phyloP scores from a whole-genome alignment of 495 filamentous ascomycete species.

The Lasiosphaeria miniovina region DNA sequence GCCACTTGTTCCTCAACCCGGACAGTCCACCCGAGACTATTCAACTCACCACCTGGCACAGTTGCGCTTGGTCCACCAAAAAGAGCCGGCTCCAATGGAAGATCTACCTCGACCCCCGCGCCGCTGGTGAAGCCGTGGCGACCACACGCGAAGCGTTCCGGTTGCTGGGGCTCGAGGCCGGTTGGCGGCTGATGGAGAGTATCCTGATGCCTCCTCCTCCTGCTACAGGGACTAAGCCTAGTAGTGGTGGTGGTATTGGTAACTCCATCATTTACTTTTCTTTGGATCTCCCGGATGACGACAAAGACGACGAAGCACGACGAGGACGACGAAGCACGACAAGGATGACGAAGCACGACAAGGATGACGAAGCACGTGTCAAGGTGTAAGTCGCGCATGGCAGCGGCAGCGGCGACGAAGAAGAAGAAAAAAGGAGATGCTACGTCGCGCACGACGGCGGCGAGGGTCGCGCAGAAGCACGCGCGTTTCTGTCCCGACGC shows the following conservation, averaged over 20 bases:
- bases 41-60: constrained; percentile 17
- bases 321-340: too few species aligned
- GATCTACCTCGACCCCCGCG: constrained; percentile 18
- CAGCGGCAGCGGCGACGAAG: not conserved
- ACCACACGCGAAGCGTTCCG: constrained; percentile 13
- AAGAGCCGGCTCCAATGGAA: constrained; percentile 18
- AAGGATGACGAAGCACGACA: constrained; percentile 5
- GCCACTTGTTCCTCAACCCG: constrained; percentile 15
- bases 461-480: constrained; percentile 16
- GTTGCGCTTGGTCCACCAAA: constrained; percentile 10
- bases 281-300: constrained; percentile 9
- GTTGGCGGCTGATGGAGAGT: constrained; percentile 12
- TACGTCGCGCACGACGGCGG: constrained; percentile 4
- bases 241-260: too few species aligned
- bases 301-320: constrained; percentile 11
- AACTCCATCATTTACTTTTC: constrained; percentile 10
- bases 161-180: constrained; percentile 11
- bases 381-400: constrained; percentile 20
- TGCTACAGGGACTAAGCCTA: too few species aligned
- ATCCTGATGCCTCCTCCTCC: constrained; percentile 5
- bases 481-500: constrained; percentile 16
- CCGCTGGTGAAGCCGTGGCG: not conserved
- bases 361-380: constrained; percentile 13
- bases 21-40: not conserved
- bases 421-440: not conserved